Base-by-base conservation (phyloP, 257 asterid genomes). In the Fraxinus cuspidata region DNA sequence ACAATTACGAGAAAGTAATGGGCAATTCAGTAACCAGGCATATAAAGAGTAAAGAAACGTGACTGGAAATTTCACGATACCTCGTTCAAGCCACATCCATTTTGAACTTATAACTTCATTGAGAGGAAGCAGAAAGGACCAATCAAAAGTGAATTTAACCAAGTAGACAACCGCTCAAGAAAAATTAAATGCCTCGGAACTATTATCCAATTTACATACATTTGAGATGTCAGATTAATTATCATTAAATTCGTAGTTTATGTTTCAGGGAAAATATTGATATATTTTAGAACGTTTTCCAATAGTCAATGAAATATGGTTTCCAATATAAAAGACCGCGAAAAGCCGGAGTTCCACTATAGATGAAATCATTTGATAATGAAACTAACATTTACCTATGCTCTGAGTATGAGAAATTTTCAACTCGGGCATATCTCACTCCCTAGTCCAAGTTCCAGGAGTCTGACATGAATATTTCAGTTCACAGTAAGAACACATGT, bases 1-100 rank as follows among this genome's bases (percentile, higher is more conserved):
- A 12, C 67, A 51, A 8, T 56, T n/a, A 63, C 28, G 58, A 71
- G 74, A 80, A 32, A 44, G 21, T 63, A 47, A 68, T 53, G 77
- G 15, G 63, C 28, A 53, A 49, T 58, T 27, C 65, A 18, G 13
- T 19, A 74, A 56, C 51, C 11, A 56, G 11, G 27, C 23, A 18
- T 4, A 32, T 58, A 53, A 53, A 19, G 27, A 56, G 65, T n/a
- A 10, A 4, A 56, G 67, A 73, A 25, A 73, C 21, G 19, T 16
- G n/a, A 60, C 13, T 10, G 3, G 51, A 58, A 27, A 47, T 34
- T n/a, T 53, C 10, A 74, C 21, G 5, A 31, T 47, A 31, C 29
- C 28, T 16, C 28, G 12, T 47, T 63, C 40, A 5, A 23, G 72
- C 1, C 58, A 47, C 58, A 4, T 37, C 74, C 40, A 47, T 35